These are phyloP conservation scores for Ichthyophonus hoferi DNA, from an alignment of 208 protist species.

Conservation along the genomic window DNA sequence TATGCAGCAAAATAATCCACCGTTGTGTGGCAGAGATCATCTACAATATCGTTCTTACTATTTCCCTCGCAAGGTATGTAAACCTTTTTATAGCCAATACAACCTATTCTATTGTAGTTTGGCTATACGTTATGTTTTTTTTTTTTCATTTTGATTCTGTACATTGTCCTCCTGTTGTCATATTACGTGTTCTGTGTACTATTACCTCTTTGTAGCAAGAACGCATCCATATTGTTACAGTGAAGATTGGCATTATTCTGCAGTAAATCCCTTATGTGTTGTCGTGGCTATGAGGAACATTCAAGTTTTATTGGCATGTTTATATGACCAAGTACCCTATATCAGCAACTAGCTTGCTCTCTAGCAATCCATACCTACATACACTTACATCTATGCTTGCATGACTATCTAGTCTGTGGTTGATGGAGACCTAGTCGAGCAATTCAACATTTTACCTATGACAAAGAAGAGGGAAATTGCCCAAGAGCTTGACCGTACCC, in stretches of 20 bases:
- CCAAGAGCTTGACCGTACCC: conserved; percentile 63
- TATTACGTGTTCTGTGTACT: no score
- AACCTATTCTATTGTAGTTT: no score
- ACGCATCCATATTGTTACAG: no score
- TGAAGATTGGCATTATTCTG: no score
- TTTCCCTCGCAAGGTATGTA: conserved; percentile 67
- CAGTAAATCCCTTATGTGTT: no score
- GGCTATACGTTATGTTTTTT: conserved; percentile 20
- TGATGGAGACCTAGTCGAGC: conserved; percentile 80
- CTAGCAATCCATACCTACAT: not conserved
- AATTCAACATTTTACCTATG: conserved; percentile 54
- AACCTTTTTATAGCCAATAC: not conserved
- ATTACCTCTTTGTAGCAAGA: no score
- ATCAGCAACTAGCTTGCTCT: not conserved
- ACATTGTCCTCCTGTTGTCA: no score
- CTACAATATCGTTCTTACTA: conserved; percentile 75
- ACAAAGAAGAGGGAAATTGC: conserved; percentile 62
- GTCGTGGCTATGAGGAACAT: no score
- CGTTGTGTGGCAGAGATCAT: conserved; percentile 75
- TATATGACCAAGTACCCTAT: not conserved
- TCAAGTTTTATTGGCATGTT: no score
- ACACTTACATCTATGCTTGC: not conserved
- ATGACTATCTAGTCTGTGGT: conserved; percentile 60
- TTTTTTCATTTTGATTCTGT: not conserved
- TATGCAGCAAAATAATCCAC: conserved; percentile 63